These are phyloP conservation scores for Pseudogymnoascus sp. DNA, from an alignment of 2,329 filamentous ascomycete species.

Conservation along the genomic window DNA sequence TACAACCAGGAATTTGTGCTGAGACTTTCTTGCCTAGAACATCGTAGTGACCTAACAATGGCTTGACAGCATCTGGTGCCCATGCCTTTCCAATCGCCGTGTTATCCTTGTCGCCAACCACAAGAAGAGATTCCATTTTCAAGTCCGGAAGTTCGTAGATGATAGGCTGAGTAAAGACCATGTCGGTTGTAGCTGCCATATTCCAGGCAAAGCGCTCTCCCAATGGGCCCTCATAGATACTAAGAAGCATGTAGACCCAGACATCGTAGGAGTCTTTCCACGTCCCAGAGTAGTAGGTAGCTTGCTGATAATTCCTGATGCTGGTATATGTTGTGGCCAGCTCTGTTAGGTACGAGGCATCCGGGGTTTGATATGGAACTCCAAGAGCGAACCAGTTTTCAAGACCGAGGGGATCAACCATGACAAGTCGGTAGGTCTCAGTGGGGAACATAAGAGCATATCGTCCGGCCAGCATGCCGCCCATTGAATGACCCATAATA, in stretches of 20 bases:
- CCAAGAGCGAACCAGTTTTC: slow-evolving; percentile 23
- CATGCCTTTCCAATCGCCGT: slow-evolving; percentile 49
- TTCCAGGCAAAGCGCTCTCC: slow-evolving; percentile 22
- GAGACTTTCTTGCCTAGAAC: slow-evolving; percentile 40
- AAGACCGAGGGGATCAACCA: slow-evolving; percentile 39
- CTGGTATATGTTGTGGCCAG: slow-evolving; percentile 34
- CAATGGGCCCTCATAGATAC: slow-evolving; percentile 38
- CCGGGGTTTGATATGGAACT: slow-evolving; percentile 39
- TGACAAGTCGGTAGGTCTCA: slow-evolving; percentile 35
- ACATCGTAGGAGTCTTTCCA: slow-evolving; percentile 43
- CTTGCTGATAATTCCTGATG: slow-evolving; percentile 39
- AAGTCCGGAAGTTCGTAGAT: slow-evolving; percentile 13
- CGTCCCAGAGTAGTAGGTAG: slow-evolving; percentile 39
- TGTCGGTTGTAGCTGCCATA: slow-evolving; percentile 13
- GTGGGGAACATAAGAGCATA: slow-evolving; percentile 45
- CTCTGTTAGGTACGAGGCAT: slow-evolving; percentile 33
- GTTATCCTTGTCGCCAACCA: slow-evolving; percentile 11
- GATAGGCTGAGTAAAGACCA: not conserved
- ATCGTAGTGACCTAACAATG: slow-evolving; percentile 41
- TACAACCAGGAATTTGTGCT: slow-evolving; percentile 36
- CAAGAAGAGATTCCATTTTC: slow-evolving; percentile 14
- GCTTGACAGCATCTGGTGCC: slow-evolving; percentile 35
- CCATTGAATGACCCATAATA: slow-evolving; percentile 48
- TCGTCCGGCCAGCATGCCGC: slow-evolving; percentile 46
- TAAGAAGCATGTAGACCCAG: slow-evolving; percentile 47